These are phyloP conservation scores for Cicer chorassanicum DNA, from an alignment of 306 rosid species.

Conservation along the genomic window DNA sequence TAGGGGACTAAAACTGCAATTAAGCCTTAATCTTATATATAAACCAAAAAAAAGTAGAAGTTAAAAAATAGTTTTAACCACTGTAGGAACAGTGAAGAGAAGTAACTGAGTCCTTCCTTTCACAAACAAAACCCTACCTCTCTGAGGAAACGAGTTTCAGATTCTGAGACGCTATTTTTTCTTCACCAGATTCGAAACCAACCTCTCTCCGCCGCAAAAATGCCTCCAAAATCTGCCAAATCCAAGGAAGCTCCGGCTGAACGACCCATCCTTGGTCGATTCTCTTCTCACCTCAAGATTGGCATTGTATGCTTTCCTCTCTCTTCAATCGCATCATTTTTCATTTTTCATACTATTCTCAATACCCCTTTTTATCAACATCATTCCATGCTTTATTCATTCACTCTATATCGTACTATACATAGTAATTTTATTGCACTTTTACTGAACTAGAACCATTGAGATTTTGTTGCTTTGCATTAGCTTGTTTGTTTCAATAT, in stretches of 20 bases:
- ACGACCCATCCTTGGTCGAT: constrained; percentile 84
- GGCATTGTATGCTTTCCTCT: constrained; percentile 66
- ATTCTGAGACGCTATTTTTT: background rate
- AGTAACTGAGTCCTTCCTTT: constrained; percentile 10
- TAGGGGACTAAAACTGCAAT: too few relatives aligned
- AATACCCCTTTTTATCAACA: constrained; percentile 11
- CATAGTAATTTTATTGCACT: constrained; percentile 1
- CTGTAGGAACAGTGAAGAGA: background rate
- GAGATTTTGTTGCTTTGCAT: background rate
- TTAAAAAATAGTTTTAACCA: background rate
- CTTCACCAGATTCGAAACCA: constrained; percentile 4
- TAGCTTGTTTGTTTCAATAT: constrained; percentile 7
- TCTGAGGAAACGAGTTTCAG: constrained; percentile 9
- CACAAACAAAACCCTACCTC: constrained; percentile 46
- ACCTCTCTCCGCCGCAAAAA: constrained; percentile 46
- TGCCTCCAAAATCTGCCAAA: constrained; percentile 93
- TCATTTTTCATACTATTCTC: constrained; percentile 34
- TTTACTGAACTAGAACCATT: constrained; percentile 22
- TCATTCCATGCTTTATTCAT: constrained; percentile 2
- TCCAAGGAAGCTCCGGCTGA: constrained; percentile 87
- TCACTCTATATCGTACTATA: constrained; percentile 16
- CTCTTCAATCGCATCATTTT: constrained; percentile 27
- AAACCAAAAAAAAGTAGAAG: background rate
- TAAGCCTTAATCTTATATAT: too few relatives aligned
- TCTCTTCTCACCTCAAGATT: constrained; percentile 92